Base-by-base conservation (phyloP, 1,284 basidiomycete species). In the Apiotrichum porosum region DNA sequence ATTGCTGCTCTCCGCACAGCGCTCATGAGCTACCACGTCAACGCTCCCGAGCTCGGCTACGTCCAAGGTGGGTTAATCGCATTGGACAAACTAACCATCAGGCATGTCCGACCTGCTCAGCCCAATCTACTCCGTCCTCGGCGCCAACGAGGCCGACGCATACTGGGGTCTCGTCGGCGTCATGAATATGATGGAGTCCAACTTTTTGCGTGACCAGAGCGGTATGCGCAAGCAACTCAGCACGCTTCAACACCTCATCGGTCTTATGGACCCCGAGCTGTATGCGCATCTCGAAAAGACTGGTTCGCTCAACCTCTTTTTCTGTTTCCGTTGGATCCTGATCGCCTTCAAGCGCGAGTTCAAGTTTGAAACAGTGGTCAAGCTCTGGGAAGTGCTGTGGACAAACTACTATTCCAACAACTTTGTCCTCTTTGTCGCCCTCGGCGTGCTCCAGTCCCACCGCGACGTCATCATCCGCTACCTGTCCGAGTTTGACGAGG, bases 311-410 rank as follows among this genome's bases (percentile, higher is more conserved):
- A 97, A 98, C 71, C 74, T 99, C 26, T 99, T 99, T 78, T 97
- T 97, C 79, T 95, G 91, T 72, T 98, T 95, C 81, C 82, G 93
- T 79, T 93, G 77, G 68, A 70, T 73, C 23, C 48, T 76, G 42
- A 93, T 94, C 55, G 76, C 84, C 1, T 97, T 95, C 80, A 97
- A 97, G 74, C 85, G 94, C 52, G 94, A 98, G 71, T 97, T 98
- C 70, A 75, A 83, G 2, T 93, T 97, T 71, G 81, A 86, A 30
- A 86, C 94, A 44, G 86, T 97, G 22, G 76, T 93, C 28, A 79
- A 81, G 18, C 75, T 98, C 9, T 99, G 95, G 95, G 95, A 99
- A 71, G 85, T 74, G 45, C 75, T 95, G n/a, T 95, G 89, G 87
- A 92, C 92, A 6, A 83, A 93, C 62, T 86, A 88, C 65, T 91